Conservation (phyloP, 805 yeast species). For the Starmerella scarabaei region DNA sequence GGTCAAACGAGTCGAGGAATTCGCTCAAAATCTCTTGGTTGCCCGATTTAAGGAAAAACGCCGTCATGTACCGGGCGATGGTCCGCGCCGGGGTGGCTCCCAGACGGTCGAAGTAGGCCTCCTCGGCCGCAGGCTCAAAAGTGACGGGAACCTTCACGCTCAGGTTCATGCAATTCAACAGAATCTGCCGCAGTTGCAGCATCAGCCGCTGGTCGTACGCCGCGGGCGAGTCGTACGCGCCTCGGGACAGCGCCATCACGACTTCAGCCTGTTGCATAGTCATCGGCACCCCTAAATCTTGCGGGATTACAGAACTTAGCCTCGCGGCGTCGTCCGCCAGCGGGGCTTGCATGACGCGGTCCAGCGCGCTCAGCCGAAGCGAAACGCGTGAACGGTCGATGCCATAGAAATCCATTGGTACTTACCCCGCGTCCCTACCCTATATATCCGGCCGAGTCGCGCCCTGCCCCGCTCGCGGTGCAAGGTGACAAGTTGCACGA, state of each 20-base stretch:
- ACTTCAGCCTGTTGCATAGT: slow-evolving; percentile 35
- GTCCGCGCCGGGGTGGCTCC: slow-evolving; percentile 27
- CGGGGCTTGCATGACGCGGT: slow-evolving; percentile 15
- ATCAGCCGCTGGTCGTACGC: neutral
- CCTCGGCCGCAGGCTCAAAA: neutral
- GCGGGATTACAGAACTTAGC: slow-evolving; percentile 8
- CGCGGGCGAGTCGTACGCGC: neutral
- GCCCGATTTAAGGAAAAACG: slow-evolving; percentile 1
- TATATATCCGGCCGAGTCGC: no score
- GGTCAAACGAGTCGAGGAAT: slow-evolving; percentile 4
- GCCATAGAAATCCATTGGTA: slow-evolving; percentile 20
- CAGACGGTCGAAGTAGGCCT: slow-evolving; percentile 26
- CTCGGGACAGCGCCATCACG: slow-evolving; percentile 42
- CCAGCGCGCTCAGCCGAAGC: slow-evolving; percentile 18
- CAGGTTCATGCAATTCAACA: neutral
- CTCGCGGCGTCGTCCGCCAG: slow-evolving; percentile 17
- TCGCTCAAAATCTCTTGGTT: neutral
- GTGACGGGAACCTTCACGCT: neutral
- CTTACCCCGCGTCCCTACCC: no score
- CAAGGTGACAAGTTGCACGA: no score
- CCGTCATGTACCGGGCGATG: slow-evolving; percentile 4
- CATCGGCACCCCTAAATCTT: slow-evolving; percentile 7
- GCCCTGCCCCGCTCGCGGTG: no score
- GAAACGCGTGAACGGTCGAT: slow-evolving; percentile 13
- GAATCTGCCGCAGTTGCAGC: neutral